Evolutionary conservation across 163 green algal species (phyloP).

Genomic region (Trebouxiophyceae sp.): DNA sequence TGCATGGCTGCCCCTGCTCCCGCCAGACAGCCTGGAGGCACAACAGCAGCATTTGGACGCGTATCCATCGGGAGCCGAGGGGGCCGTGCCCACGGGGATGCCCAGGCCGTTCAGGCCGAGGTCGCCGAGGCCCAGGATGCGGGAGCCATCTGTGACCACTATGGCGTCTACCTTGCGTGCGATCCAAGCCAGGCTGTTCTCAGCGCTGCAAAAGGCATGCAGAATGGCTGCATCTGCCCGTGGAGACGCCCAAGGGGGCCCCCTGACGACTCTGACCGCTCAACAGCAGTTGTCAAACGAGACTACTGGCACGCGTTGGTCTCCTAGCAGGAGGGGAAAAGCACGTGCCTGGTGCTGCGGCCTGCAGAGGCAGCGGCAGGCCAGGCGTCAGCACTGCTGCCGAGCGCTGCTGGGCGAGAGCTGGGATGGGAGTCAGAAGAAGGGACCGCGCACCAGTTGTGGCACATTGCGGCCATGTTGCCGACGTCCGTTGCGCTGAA

Average conservation of each 20-base stretch:
- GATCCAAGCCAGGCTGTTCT: too few species aligned
- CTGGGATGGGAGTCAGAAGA: too few species aligned
- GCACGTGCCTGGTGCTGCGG: background rate
- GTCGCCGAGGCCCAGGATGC: constrained; percentile 57
- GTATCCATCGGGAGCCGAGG: too few species aligned
- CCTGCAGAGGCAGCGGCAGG: too few species aligned
- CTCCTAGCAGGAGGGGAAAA: background rate
- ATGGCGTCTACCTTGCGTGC: constrained; percentile 60
- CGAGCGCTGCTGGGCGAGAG: too few species aligned
- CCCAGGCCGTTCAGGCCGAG: constrained; percentile 62
- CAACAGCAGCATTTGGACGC: background rate
- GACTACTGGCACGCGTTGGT: background rate
- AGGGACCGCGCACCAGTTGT: constrained; percentile 85
- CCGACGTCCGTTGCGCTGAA: constrained; percentile 80
- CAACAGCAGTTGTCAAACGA: too few species aligned
- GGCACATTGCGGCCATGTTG: constrained; percentile 82
- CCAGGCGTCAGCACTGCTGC: too few species aligned
- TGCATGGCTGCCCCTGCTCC: too few species aligned
- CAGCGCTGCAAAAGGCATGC: too few species aligned
- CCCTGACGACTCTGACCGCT: too few species aligned
- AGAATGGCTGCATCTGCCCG: too few species aligned
- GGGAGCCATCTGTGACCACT: constrained; percentile 65
- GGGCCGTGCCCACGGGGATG: constrained; percentile 45
- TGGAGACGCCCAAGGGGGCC: too few species aligned
- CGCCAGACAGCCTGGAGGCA: background rate